phyloP scores from a whole-genome alignment of 2,329 filamentous ascomycete species.

The Fusarium foetens region DNA sequence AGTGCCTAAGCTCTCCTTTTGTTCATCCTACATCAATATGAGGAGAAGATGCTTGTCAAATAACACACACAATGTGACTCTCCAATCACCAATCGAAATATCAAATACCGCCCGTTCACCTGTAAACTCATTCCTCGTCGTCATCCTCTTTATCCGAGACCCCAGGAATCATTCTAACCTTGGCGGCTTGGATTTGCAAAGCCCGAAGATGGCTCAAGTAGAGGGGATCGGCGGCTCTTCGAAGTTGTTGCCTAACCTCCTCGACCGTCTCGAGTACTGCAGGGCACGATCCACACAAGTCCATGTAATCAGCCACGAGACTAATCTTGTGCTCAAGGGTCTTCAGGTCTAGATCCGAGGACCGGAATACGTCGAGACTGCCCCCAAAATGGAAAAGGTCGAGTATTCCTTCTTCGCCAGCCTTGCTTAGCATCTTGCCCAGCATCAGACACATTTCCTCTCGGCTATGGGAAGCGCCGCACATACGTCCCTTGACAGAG shows the following conservation, averaged over 20 bases:
- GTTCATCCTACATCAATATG: background rate
- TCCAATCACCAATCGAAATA: background rate
- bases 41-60: background rate
- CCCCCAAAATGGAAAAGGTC: constrained; percentile 11
- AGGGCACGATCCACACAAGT: constrained; percentile 17
- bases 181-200: constrained; percentile 11
- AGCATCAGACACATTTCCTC: constrained; percentile 8
- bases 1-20: background rate
- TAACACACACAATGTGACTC: background rate
- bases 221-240: constrained; percentile 5
- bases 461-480: background rate
- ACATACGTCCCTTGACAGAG: background rate
- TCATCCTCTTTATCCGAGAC: background rate
- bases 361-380: background rate
- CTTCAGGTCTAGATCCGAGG: background rate
- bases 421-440: constrained; percentile 25
- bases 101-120: background rate
- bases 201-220: constrained; percentile 5
- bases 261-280: background rate
- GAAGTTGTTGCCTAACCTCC: background rate
- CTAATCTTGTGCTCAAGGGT: constrained; percentile 2
- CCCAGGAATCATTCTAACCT: constrained; percentile 1
- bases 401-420: constrained; percentile 6
- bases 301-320: constrained; percentile 1
- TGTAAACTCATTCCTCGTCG: background rate